A percentile compares a stretch with the other conserved stretches of the same genome.
These are phyloP conservation scores for Mycena chlorophos DNA, from an alignment of 768 basidiomycete species.

Conservation along the genomic window DNA sequence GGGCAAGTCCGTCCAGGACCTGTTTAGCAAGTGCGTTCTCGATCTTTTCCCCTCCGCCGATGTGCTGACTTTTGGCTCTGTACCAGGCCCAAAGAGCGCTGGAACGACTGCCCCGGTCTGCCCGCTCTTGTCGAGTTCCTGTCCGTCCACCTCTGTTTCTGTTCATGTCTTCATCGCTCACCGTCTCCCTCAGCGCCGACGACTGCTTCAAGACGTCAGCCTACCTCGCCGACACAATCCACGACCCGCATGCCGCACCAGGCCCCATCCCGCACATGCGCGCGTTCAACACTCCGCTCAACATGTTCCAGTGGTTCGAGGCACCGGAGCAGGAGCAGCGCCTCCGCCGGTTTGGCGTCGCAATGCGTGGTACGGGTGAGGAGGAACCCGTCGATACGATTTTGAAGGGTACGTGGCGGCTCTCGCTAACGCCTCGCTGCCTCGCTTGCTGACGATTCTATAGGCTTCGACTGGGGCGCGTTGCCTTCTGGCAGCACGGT, in stretches of 20 bases:
- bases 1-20: conserved; percentile 13
- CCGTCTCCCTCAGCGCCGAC: not conserved
- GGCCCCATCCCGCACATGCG: not conserved
- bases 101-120: not conserved
- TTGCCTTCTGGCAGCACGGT: not conserved
- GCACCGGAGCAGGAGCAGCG: conserved; percentile 1
- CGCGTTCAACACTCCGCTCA: conserved; percentile 2
- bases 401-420: not conserved
- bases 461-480: conserved; percentile 4
- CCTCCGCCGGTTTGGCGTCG: conserved; percentile 4
- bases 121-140: not conserved
- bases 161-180: not conserved
- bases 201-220: not conserved
- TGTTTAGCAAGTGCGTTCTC: conserved; percentile 21
- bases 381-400: conserved; percentile 4
- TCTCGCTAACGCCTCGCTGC: not conserved
- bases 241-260: not conserved
- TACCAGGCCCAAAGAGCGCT: not conserved
- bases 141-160: not conserved
- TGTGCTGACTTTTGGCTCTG: too few species aligned
- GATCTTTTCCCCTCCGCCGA: too few species aligned
- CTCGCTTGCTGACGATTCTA: not conserved
- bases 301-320: conserved; percentile 15
- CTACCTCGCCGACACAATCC: not conserved
- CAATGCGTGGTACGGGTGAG: not conserved